Evolutionary conservation across 2,329 filamentous ascomycete genomes (phyloP).

Genomic region (Pseudogymnoascus sp.): DNA sequence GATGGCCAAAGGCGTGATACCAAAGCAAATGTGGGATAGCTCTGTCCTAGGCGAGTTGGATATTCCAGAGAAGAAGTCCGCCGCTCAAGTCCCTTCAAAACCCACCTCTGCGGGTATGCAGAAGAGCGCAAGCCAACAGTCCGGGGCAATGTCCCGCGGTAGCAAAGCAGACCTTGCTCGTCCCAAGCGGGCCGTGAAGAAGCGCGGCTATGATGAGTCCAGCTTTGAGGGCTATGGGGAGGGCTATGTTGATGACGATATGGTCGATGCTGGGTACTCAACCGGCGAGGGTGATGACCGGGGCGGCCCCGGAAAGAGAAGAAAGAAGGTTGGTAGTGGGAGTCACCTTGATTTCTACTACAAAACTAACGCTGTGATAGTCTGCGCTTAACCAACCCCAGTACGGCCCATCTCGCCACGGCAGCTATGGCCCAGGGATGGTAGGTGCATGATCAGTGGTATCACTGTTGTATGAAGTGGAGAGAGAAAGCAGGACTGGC

Average conservation of each 20-base stretch:
- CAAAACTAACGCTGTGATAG: constrained; percentile 8
- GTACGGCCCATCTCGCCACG: constrained; percentile 21
- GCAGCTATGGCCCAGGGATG: constrained; percentile 49
- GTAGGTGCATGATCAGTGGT: constrained; percentile 40
- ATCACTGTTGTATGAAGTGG: not conserved
- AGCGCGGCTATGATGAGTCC: constrained; percentile 66
- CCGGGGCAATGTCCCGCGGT: not conserved
- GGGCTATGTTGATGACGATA: constrained; percentile 60
- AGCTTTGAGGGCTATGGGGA: constrained; percentile 70
- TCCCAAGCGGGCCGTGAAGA: constrained; percentile 59
- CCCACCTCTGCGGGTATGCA: constrained; percentile 47
- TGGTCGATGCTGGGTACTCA: constrained; percentile 55
- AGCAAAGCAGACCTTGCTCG: constrained; percentile 32
- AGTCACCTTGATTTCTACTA: not conserved
- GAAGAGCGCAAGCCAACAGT: constrained; percentile 23
- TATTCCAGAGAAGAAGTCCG: constrained; percentile 9
- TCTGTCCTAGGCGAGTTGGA: constrained; percentile 49
- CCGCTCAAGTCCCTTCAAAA: constrained; percentile 31
- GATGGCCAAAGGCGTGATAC: constrained; percentile 49
- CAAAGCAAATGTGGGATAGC: constrained; percentile 47
- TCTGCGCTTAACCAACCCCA: constrained; percentile 12
- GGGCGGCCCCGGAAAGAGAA: constrained; percentile 46
- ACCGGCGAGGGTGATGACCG: constrained; percentile 62
- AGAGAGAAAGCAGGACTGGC: not conserved
- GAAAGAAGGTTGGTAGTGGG: constrained; percentile 49